Conservation (phyloP, 2,329 filamentous ascomycete genomes). For the Pyrenophora teres region DNA sequence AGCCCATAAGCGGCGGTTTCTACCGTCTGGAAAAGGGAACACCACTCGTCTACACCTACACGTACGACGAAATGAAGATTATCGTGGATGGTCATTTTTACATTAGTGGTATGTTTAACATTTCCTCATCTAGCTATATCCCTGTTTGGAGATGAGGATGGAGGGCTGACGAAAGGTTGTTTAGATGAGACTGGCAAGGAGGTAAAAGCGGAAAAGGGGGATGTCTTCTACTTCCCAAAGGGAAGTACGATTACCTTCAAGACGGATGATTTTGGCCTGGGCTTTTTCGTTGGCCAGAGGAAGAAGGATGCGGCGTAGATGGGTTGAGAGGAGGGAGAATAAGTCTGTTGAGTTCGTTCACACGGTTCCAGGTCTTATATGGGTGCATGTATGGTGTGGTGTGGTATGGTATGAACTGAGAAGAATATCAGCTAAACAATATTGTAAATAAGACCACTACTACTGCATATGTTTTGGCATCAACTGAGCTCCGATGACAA, state of each 20-base stretch:
- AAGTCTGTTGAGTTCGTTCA: no score
- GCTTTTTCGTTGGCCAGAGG: slow-evolving; percentile 58
- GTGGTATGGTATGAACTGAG: no score
- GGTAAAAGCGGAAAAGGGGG: slow-evolving; percentile 64
- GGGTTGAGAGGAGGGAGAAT: no score
- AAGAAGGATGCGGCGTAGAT: slow-evolving; percentile 33
- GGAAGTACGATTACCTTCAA: slow-evolving; percentile 69
- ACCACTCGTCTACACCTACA: slow-evolving; percentile 70
- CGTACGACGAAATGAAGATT: slow-evolving; percentile 76
- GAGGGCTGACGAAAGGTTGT: no score
- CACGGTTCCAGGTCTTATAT: no score
- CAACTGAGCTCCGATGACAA: no score
- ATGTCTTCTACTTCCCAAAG: slow-evolving; percentile 72
- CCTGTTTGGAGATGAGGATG: no score
- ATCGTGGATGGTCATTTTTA: slow-evolving; percentile 70
- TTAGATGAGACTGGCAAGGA: slow-evolving; percentile 64
- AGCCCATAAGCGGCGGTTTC: slow-evolving; percentile 67
- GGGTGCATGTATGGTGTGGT: no score
- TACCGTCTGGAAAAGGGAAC: slow-evolving; percentile 71
- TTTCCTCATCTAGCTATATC: no score
- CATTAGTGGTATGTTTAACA: slow-evolving; percentile 48
- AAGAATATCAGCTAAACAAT: no score
- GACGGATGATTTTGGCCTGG: slow-evolving; percentile 64
- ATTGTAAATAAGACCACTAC: no score
- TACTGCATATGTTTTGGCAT: no score